phyloP scores from a whole-genome alignment of 176 grass and related monocot species.

The Raddia guianensis region DNA sequence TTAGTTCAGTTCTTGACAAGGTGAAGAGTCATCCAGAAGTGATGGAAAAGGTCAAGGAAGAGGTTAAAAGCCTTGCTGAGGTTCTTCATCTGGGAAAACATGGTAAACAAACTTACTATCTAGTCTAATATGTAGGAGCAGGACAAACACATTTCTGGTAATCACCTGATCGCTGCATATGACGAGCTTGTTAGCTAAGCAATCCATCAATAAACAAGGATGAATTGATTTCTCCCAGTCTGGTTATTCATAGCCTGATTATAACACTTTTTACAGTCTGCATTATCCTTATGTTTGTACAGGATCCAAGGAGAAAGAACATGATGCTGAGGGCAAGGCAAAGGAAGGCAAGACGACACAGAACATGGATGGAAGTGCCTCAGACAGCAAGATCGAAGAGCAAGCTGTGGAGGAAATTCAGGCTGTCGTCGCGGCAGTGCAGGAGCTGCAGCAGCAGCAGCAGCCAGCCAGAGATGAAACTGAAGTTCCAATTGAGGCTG shows the following conservation, averaged over 20 bases:
- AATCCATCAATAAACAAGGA: neutral
- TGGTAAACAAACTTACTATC: constrained; percentile 37
- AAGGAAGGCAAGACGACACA: constrained; percentile 19
- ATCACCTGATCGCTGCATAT: neutral
- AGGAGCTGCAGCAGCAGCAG: constrained; percentile 35
- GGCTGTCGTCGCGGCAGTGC: constrained; percentile 27
- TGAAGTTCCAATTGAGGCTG: constrained; percentile 32
- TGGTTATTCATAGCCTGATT: neutral
- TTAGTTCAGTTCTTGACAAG: constrained; percentile 37
- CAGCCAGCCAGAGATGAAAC: constrained; percentile 31
- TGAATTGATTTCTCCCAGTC: neutral
- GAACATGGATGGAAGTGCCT: neutral
- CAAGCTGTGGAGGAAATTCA: constrained; percentile 53
- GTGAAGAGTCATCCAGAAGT: constrained; percentile 52
- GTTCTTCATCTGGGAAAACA: constrained; percentile 38
- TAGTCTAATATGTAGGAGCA: constrained; percentile 3
- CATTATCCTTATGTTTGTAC: neutral
- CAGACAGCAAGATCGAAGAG: constrained; percentile 35
- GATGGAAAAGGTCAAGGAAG: constrained; percentile 48
- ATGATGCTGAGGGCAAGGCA: constrained; percentile 22
- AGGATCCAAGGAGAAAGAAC: constrained; percentile 41
- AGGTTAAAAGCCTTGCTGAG: constrained; percentile 34
- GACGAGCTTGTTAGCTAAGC: neutral
- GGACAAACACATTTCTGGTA: neutral
- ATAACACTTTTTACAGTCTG: constrained; percentile 11